phyloP scores from a whole-genome alignment of 305 asterid species.

The Rubia tinctorum region DNA sequence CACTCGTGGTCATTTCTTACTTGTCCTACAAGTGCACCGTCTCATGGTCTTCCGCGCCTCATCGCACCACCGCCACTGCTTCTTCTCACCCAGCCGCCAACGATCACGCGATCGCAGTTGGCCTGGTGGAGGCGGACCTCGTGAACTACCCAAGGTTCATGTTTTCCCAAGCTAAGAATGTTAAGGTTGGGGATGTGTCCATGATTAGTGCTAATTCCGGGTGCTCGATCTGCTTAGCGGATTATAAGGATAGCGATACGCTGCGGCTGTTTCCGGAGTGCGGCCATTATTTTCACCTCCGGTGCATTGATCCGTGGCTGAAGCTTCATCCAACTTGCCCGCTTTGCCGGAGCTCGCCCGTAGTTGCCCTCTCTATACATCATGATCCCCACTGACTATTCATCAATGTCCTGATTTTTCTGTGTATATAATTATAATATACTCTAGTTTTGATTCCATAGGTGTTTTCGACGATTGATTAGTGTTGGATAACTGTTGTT shows the following conservation, averaged over 20 bases:
- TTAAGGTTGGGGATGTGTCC: background rate
- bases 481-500: background rate
- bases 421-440: background rate
- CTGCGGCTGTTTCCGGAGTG: slow-evolving; percentile 41
- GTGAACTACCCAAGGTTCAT: background rate
- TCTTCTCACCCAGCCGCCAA: background rate
- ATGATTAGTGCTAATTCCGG: slow-evolving; percentile 15
- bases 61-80: background rate
- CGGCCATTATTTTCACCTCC: slow-evolving; percentile 38
- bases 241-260: slow-evolving; percentile 31
- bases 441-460: background rate
- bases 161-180: background rate
- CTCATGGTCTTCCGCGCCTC: background rate
- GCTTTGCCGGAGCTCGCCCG: slow-evolving; percentile 40
- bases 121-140: background rate
- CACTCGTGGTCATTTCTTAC: background rate
- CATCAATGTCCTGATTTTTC: background rate
- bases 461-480: background rate
- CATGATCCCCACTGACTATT: background rate
- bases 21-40: background rate
- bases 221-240: slow-evolving; percentile 45
- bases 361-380: background rate
- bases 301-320: slow-evolving; percentile 52
- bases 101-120: background rate
- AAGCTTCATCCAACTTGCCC: slow-evolving; percentile 40